phyloP scores from a whole-genome alignment of 257 asterid genomes.

The Solanum pinnatisectum region DNA sequence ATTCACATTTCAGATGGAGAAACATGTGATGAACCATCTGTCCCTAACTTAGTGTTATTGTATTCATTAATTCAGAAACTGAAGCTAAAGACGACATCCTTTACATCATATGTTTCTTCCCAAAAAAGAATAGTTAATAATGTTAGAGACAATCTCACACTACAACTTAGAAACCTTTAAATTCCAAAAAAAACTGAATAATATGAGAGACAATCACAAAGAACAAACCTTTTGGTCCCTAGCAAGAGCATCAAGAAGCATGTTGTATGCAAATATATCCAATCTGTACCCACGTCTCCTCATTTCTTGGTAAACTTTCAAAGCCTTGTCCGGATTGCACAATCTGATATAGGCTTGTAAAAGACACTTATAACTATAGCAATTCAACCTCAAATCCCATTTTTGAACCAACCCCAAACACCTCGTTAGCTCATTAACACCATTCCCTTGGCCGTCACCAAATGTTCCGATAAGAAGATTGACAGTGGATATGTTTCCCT shows the following conservation, averaged over 20 bases:
- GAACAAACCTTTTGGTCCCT: conserved; percentile 60
- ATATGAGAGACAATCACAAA: neutral
- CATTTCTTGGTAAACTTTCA: conserved; percentile 41
- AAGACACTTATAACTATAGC: conserved; percentile 84
- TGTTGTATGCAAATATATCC: conserved; percentile 73
- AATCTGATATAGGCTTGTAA: conserved; percentile 75
- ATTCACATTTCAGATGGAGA: neutral
- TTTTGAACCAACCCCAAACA: conserved; percentile 63
- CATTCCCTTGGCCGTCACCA: conserved; percentile 12
- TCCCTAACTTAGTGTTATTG: neutral
- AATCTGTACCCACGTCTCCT: conserved; percentile 55
- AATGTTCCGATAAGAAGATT: conserved; percentile 66
- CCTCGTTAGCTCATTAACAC: conserved; percentile 45
- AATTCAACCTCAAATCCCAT: conserved; percentile 67
- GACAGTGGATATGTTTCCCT: conserved; percentile 76
- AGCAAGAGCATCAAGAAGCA: conserved; percentile 83
- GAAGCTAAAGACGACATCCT: neutral
- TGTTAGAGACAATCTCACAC: neutral
- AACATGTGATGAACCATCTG: neutral
- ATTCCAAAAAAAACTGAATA: neutral
- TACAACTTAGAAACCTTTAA: neutral
- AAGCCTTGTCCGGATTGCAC: conserved; percentile 33
- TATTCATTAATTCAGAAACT: neutral
- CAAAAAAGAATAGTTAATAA: neutral
- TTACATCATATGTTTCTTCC: neutral